A percentile compares a stretch with the other conserved stretches of the same genome.
Conservation (phyloP, 129 eudicot species). For the Dittrichia graveolens region DNA sequence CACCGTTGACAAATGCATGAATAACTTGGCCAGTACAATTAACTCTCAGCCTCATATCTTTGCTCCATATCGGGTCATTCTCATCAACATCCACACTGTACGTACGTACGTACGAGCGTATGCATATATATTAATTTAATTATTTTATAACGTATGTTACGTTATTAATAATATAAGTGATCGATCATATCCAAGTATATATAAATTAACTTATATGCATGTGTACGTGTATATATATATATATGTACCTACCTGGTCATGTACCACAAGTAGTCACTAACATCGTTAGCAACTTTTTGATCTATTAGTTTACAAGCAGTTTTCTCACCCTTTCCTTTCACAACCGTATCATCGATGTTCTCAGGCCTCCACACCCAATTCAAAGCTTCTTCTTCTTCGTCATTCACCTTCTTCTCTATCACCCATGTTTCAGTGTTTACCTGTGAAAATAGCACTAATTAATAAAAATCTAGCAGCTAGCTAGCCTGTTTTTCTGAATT, state of each 20-base stretch:
- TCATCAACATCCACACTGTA: slow-evolving; percentile 45
- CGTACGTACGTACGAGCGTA: no score
- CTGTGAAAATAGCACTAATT: slow-evolving; percentile 24
- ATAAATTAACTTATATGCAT: no score
- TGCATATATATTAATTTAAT: no score
- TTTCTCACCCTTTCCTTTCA: slow-evolving; percentile 43
- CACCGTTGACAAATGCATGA: slow-evolving; percentile 64
- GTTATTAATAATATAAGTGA: background rate
- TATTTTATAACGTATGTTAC: no score
- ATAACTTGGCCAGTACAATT: slow-evolving; percentile 60
- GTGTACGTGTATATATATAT: no score
- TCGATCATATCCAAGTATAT: no score
- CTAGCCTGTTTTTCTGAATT: no score
- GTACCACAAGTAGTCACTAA: slow-evolving; percentile 75
- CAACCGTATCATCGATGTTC: slow-evolving; percentile 26
- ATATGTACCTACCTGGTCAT: slow-evolving; percentile 57
- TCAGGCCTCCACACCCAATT: slow-evolving; percentile 68
- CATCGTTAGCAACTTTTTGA: slow-evolving; percentile 55
- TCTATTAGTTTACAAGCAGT: slow-evolving; percentile 44
- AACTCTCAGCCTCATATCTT: slow-evolving; percentile 53
- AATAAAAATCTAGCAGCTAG: no score
- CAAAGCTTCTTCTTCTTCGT: slow-evolving; percentile 31
- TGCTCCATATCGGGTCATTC: slow-evolving; percentile 51
- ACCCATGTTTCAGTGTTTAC: slow-evolving; percentile 61
- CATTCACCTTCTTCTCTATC: slow-evolving; percentile 43